Evolutionary conservation across 106 monocot genomes (phyloP).

Genomic region (Hemerocallis citrina): DNA sequence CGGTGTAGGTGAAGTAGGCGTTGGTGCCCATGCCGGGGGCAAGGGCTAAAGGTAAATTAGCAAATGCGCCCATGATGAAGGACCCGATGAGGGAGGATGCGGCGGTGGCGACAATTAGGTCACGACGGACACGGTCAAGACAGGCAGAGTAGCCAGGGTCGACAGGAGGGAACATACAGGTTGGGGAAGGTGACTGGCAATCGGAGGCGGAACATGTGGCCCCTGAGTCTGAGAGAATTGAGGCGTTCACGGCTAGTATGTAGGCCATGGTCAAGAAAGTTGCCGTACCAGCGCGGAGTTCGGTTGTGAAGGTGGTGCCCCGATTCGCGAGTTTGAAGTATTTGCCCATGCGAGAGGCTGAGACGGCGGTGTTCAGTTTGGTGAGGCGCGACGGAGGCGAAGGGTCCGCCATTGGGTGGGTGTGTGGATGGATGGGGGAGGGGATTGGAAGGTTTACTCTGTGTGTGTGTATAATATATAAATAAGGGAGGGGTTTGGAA

Average conservation of each 20-base stretch:
- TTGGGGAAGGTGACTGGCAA: conserved; percentile 9
- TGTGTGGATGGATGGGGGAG: no score
- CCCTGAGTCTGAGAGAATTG: conserved; percentile 40
- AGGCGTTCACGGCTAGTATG: conserved; percentile 40
- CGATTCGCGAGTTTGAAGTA: conserved; percentile 18
- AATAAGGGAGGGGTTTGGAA: no score
- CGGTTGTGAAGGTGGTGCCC: conserved; percentile 32
- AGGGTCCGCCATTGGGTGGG: no score
- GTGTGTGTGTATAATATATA: no score
- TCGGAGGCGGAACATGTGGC: conserved; percentile 34
- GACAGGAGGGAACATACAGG: conserved; percentile 29
- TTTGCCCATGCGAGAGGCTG: conserved; percentile 3
- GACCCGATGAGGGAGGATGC: conserved; percentile 30
- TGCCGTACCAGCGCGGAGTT: conserved; percentile 43
- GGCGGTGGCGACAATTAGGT: conserved; percentile 40
- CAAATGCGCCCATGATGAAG: conserved; percentile 32
- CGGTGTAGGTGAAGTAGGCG: conserved; percentile 40
- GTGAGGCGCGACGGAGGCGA: no score
- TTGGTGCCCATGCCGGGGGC: conserved; percentile 46
- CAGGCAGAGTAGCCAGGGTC: conserved; percentile 36
- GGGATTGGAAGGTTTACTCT: no score
- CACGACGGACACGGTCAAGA: conserved; percentile 29
- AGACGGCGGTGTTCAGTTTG: conserved; percentile 13
- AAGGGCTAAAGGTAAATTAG: conserved; percentile 36
- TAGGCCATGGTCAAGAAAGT: conserved; percentile 42